Base-by-base conservation (phyloP, 2,329 filamentous ascomycete species). In the Neofusicoccum cordaticola region DNA sequence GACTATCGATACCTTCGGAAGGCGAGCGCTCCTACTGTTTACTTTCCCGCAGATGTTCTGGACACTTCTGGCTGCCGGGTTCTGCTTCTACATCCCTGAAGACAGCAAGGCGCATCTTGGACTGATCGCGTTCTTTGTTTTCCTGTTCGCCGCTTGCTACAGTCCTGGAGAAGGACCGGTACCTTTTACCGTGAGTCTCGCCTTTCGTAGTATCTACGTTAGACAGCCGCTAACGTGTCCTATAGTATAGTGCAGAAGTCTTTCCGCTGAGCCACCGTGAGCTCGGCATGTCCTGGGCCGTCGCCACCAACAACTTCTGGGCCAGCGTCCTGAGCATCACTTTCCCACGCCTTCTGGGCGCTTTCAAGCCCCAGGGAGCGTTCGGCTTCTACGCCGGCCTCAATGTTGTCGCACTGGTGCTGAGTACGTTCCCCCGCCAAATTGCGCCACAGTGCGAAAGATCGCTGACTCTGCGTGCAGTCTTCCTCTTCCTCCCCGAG, bases 331-430 rank as follows among this genome's bases (percentile, higher is more conserved):
- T 80, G 12, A 74, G 71, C 6, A 71, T 80, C 22, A 78, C 73
- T 6, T 79, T 78, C 68, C 77, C 77, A 4, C 68, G 70, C 11
- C 74, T 79, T 44, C 71, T 80, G 13, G 63, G 65, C 4, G 70
- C 71, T 2, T 70, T 80, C 48, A 71, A 71, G 27, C 71, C 76
- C 1, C 73, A 73, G 8, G 78, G 77, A 2, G 84, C 85, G 1
- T 88, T 89, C 68, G 82, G 85, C 2, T 87, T 89, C 71, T 89
- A 89, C 64, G 82, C 79, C 3, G 85, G 69, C 5, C 67, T 75
- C 15, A 74, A 74, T 50, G 22, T 74, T 5, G 53, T 72, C 12
- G 73, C 72, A 0, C 65, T 73, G 3, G 64, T 67, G 12, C 66
- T 73, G 66, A 74, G 27, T 31, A 5, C 27, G 6, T 31, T 7